These are phyloP conservation scores for Pugionium dolabratum DNA, from an alignment of 345 rosid species.

Conservation along the genomic window DNA sequence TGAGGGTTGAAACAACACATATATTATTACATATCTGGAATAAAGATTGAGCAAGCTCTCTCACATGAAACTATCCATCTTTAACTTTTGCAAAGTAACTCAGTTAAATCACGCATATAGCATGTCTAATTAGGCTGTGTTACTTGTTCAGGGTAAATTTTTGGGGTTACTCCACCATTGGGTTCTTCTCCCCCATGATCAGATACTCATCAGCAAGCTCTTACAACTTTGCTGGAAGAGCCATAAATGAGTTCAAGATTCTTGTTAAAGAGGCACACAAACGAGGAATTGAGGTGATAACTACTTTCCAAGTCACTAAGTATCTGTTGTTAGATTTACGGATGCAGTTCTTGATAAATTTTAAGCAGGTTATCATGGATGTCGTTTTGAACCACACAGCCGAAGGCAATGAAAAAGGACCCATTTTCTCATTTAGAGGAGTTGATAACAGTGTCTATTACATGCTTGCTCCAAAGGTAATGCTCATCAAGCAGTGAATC, in stretches of 20 bases:
- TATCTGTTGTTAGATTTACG: constrained; percentile 12
- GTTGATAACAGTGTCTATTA: constrained; percentile 89
- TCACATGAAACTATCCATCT: constrained; percentile 17
- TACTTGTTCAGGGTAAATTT: constrained; percentile 75
- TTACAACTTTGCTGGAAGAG: constrained; percentile 59
- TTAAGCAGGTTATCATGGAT: constrained; percentile 84
- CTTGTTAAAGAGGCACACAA: constrained; percentile 92
- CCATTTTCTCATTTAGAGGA: constrained; percentile 83
- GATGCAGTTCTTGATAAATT: constrained; percentile 35
- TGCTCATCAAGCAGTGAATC: constrained; percentile 16
- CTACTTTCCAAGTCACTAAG: constrained; percentile 26
- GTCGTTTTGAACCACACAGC: constrained; percentile 98
- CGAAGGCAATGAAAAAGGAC: constrained; percentile 96
- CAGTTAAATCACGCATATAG: constrained; percentile 13
- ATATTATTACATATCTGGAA: constrained; percentile 13
- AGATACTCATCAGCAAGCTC: constrained; percentile 78
- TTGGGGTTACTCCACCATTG: constrained; percentile 96
- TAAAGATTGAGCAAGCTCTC: constrained; percentile 10
- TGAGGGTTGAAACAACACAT: constrained; percentile 1
- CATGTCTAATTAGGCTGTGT: constrained; percentile 27
- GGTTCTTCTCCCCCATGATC: constrained; percentile 89
- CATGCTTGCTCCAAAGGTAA: constrained; percentile 97
- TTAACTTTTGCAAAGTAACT: neutral
- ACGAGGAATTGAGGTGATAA: constrained; percentile 87
- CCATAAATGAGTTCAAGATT: constrained; percentile 80